These are phyloP conservation scores for Colletotrichum sp. DNA, from an alignment of 2,329 filamentous ascomycete species.

Conservation along the genomic window DNA sequence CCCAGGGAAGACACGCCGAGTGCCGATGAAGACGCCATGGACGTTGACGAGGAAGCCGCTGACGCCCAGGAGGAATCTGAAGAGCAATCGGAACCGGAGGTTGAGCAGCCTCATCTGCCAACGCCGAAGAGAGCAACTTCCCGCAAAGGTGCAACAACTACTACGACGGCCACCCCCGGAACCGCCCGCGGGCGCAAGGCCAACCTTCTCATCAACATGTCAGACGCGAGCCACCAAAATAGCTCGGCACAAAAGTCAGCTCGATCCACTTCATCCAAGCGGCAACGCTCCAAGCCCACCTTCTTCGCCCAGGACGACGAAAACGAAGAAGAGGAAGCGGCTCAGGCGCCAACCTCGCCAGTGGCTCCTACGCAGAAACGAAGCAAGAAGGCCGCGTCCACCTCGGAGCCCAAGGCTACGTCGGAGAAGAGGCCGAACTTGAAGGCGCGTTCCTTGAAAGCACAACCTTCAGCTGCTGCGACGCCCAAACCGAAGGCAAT, in stretches of 20 bases:
- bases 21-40: slow-evolving; percentile 25
- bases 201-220: slow-evolving; percentile 3
- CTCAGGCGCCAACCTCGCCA: not conserved
- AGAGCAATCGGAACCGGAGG: not conserved
- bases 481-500: not conserved
- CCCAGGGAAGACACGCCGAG: not conserved
- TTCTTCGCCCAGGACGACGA: slow-evolving; percentile 41
- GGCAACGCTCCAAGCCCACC: slow-evolving; percentile 45
- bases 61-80: not conserved
- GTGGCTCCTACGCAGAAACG: not conserved
- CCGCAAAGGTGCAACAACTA: slow-evolving; percentile 37
- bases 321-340: not conserved
- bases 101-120: not conserved
- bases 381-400: not conserved
- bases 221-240: slow-evolving; percentile 17
- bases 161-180: slow-evolving; percentile 26
- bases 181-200: not conserved
- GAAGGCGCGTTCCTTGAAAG: not conserved
- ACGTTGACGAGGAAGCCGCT: slow-evolving; percentile 22
- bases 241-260: slow-evolving; percentile 10
- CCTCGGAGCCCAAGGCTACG: not conserved
- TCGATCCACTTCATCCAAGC: slow-evolving; percentile 43
- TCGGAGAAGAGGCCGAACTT: not conserved
- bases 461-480: not conserved
- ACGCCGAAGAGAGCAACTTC: not conserved